These are phyloP conservation scores for Metschnikowia gruessii DNA, from an alignment of 805 yeast genomes.

Conservation along the genomic window DNA sequence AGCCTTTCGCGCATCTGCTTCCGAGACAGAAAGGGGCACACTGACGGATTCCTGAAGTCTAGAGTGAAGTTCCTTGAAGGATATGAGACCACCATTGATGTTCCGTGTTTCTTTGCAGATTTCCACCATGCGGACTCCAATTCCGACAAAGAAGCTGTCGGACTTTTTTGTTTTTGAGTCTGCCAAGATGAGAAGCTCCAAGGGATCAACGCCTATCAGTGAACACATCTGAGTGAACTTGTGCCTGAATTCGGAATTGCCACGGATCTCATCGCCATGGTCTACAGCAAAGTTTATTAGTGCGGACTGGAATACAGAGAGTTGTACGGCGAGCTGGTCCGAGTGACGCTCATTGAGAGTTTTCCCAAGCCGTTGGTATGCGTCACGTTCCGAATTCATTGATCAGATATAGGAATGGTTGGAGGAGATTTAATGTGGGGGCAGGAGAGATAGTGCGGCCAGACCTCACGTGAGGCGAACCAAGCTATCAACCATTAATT, in stretches of 20 bases:
- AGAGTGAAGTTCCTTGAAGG: slow-evolving; percentile 45
- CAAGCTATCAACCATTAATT: no score
- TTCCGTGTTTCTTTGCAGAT: slow-evolving; percentile 66
- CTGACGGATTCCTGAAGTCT: slow-evolving; percentile 29
- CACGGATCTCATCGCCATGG: slow-evolving; percentile 64
- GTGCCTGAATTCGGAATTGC: slow-evolving; percentile 60
- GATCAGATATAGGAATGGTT: background rate
- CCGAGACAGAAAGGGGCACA: slow-evolving; percentile 32
- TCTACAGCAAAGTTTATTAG: slow-evolving; percentile 70
- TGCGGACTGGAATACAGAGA: slow-evolving; percentile 73
- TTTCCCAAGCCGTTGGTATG: slow-evolving; percentile 50
- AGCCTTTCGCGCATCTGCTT: slow-evolving; percentile 55
- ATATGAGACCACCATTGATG: slow-evolving; percentile 78
- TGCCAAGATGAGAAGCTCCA: slow-evolving; percentile 38
- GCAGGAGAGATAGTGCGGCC: background rate
- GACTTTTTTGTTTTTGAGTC: slow-evolving; percentile 24
- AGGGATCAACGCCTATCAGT: slow-evolving; percentile 81
- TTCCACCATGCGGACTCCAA: slow-evolving; percentile 74
- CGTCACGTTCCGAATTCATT: slow-evolving; percentile 15
- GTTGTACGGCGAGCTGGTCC: slow-evolving; percentile 63
- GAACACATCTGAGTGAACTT: slow-evolving; percentile 76
- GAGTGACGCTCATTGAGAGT: slow-evolving; percentile 51
- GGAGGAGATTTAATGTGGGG: background rate
- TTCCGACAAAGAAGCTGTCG: slow-evolving; percentile 60
- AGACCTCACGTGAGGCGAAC: background rate